Conservation (phyloP, 257 asterid genomes). For the Solanum chiquidenum region DNA sequence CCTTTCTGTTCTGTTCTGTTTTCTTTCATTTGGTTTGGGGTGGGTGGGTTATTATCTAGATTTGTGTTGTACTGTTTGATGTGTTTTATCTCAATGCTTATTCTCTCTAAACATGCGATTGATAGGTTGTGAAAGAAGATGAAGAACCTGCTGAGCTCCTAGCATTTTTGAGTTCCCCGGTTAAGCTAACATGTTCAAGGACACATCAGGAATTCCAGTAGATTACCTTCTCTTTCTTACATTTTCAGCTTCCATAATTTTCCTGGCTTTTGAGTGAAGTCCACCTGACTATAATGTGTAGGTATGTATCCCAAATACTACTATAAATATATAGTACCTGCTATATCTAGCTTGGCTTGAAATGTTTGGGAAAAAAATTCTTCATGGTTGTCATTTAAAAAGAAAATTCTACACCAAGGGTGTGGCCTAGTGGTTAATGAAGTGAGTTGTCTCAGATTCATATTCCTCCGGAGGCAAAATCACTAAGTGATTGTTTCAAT, state of each 20-base stretch:
- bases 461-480: not conserved
- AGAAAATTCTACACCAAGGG: not conserved
- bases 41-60: not conserved
- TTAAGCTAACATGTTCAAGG: conserved; percentile 1
- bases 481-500: not conserved
- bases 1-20: not conserved
- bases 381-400: not conserved
- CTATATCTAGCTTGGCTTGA: not conserved
- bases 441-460: not conserved
- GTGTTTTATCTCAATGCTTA: not conserved
- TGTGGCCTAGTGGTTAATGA: not conserved
- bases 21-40: not conserved
- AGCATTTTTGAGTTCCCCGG: conserved; percentile 17
- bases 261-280: not conserved
- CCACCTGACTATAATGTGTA: not conserved
- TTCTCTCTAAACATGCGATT: not conserved
- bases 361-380: not conserved
- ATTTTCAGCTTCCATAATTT: conserved; percentile 10
- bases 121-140: conserved; percentile 33
- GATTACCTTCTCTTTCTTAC: not conserved
- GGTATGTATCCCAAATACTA: not conserved
- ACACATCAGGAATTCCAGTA: not conserved
- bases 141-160: conserved; percentile 40
- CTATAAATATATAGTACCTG: not conserved
- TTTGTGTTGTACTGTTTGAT: not conserved